Evolutionary conservation across 352 stramenopile genomes (phyloP).

Genomic region (Elongisporangium anandrum): DNA sequence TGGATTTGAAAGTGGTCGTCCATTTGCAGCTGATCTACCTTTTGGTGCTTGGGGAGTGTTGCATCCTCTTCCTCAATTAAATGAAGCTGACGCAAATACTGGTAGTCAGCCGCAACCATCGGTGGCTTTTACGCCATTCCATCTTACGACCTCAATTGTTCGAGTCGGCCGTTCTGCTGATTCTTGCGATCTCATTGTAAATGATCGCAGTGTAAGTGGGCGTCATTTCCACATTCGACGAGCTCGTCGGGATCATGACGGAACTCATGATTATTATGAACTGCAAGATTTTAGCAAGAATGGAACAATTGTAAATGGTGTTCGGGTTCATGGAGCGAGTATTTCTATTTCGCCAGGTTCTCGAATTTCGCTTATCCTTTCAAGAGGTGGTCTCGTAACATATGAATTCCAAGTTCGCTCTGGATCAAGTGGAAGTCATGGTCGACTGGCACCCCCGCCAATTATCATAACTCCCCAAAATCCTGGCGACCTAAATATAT

Average conservation of each 20-base stretch:
- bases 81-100: conserved; percentile 25
- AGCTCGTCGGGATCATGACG: conserved; percentile 46
- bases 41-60: conserved; percentile 72
- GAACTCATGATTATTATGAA: conserved; percentile 62
- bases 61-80: conserved; percentile 64
- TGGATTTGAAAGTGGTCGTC: conserved; percentile 1
- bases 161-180: conserved; percentile 74
- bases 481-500: conserved; percentile 34
- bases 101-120: conserved; percentile 6
- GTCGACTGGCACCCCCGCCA: conserved; percentile 30
- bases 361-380: conserved; percentile 83
- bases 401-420: conserved; percentile 82
- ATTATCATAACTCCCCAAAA: conserved; percentile 47
- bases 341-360: conserved; percentile 64
- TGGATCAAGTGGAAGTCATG: neutral
- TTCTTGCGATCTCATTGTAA: conserved; percentile 86
- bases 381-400: conserved; percentile 72
- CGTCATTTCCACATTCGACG: conserved; percentile 81
- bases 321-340: conserved; percentile 76
- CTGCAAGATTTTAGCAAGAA: conserved; percentile 90
- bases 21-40: conserved; percentile 30
- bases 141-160: conserved; percentile 64
- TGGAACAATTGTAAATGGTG: conserved; percentile 86
- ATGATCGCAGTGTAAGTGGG: conserved; percentile 83
- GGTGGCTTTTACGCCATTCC: conserved; percentile 57